These are phyloP conservation scores for Boletus sp. DNA, from an alignment of 768 basidiomycete species.

Conservation along the genomic window DNA sequence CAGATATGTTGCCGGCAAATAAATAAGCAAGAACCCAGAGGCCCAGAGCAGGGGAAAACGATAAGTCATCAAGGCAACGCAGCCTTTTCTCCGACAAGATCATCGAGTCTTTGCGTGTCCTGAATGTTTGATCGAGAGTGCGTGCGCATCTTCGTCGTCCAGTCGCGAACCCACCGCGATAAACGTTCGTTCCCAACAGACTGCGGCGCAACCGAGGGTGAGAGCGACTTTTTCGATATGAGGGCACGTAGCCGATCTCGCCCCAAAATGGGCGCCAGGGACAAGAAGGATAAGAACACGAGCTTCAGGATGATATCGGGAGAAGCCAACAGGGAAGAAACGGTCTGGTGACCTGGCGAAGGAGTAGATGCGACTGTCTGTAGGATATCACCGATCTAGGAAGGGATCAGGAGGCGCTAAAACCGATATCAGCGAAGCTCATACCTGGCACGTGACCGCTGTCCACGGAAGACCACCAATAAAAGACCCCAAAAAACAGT, in stretches of 20 bases:
- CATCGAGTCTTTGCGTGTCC: conserved; percentile 45
- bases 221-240: conserved; percentile 38
- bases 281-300: conserved; percentile 76
- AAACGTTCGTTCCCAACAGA: conserved; percentile 36
- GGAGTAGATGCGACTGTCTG: conserved; percentile 78
- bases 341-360: conserved; percentile 67
- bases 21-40: conserved; percentile 17
- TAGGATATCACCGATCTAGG: conserved; percentile 81
- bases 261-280: conserved; percentile 83
- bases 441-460: conserved; percentile 85
- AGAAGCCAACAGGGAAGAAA: conserved; percentile 82
- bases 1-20: conserved; percentile 19
- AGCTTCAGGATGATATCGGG: conserved; percentile 85
- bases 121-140: conserved; percentile 51
- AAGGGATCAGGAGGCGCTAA: conserved; percentile 14
- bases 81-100: conserved; percentile 56
- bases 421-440: conserved; percentile 25
- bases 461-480: conserved; percentile 88
- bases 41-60: conserved; percentile 13
- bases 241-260: conserved; percentile 62
- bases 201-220: conserved; percentile 19
- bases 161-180: conserved; percentile 63
- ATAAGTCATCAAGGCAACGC: conserved; percentile 25
- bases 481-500: conserved; percentile 80
- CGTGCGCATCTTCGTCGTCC: conserved; percentile 59